Evolutionary conservation across 176 grass and related monocot genomes (phyloP), one percentile per base, ranked within the genome.

Genomic region (Miscanthus lutarioriparius): DNA sequence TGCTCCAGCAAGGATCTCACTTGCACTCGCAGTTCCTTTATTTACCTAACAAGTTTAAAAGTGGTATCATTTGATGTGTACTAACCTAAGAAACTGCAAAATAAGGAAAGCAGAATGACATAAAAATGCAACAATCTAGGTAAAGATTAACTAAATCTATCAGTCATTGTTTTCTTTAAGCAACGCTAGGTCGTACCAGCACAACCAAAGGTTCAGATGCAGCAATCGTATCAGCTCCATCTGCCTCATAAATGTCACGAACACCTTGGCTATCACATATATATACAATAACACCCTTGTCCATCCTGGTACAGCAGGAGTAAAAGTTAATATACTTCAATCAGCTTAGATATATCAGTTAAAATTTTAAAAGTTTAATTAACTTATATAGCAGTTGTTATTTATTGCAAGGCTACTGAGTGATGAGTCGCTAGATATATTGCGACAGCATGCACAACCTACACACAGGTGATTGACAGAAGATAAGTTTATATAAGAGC

Each of bases 251-350:
- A 80, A 99, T 99, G 79, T 99, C 96, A 87, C 93, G 93, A 67
- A 99, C 88, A 23, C 93, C 96, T 65, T 73, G 85, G 44, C 86
- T 96, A 70, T 99, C 96, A 10, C 93, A 96, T 90, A 99, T 96
- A 82, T 99, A 99, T 1, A 94, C 96, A 87, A 99, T 99, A 48
- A 96, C 88, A 43, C 96, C 96, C 91, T 99, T 99, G 81, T 96
- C 93, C 90, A 99, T 93, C 93, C 96, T 99, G 64, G 26, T 4
- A 75, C 90, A 70, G 27, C 4, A 74, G 23, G 45, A 81, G 25
- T 59, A 84, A 45, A 53, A 25, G 25, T 14, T 8, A 39, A 66
- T 30, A 66, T 30, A 68, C 16, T 59, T 75, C 16, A 71, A 11
- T 64, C 48, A 77, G 20, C 30, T 77, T 67, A 75, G 15, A 5